phyloP scores from a whole-genome alignment of 768 basidiomycete species.

The Epithele typhae region DNA sequence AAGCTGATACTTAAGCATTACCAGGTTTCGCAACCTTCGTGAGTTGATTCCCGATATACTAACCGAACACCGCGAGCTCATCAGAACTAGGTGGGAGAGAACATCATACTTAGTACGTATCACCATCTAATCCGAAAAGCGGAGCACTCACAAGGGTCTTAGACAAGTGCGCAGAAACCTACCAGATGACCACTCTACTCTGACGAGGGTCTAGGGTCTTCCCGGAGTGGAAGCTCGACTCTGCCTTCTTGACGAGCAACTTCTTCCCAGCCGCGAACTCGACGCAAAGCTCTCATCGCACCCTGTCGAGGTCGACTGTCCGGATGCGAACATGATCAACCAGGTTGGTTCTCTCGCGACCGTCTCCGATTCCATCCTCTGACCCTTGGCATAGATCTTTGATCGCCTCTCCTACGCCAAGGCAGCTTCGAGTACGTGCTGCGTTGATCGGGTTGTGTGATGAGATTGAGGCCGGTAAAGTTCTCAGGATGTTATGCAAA shows the following conservation, averaged over 20 bases:
- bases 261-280: slow-evolving; percentile 71
- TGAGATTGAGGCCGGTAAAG: slow-evolving; percentile 27
- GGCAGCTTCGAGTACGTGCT: slow-evolving; percentile 59
- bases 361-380: not conserved
- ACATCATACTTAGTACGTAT: slow-evolving; percentile 72
- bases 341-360: slow-evolving; percentile 41
- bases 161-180: too few relatives aligned
- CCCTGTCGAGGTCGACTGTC: slow-evolving; percentile 91
- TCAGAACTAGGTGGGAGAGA: slow-evolving; percentile 72
- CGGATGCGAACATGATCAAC: slow-evolving; percentile 81
- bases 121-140: too few relatives aligned
- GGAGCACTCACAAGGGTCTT: too few relatives aligned
- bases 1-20: not conserved
- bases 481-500: slow-evolving; percentile 90
- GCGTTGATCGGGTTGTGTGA: not conserved
- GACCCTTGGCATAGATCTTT: slow-evolving; percentile 58
- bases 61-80: not conserved
- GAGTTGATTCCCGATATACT: not conserved
- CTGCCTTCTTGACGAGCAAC: slow-evolving; percentile 74
- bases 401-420: slow-evolving; percentile 87
- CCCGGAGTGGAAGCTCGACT: slow-evolving; percentile 85
- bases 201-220: too few relatives aligned
- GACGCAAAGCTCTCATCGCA: slow-evolving; percentile 89
- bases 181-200: too few relatives aligned
- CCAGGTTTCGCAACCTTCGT: slow-evolving; percentile 78